These are phyloP conservation scores for Ramalina intermedia DNA, from an alignment of 495 filamentous ascomycete genomes.

Conservation along the genomic window DNA sequence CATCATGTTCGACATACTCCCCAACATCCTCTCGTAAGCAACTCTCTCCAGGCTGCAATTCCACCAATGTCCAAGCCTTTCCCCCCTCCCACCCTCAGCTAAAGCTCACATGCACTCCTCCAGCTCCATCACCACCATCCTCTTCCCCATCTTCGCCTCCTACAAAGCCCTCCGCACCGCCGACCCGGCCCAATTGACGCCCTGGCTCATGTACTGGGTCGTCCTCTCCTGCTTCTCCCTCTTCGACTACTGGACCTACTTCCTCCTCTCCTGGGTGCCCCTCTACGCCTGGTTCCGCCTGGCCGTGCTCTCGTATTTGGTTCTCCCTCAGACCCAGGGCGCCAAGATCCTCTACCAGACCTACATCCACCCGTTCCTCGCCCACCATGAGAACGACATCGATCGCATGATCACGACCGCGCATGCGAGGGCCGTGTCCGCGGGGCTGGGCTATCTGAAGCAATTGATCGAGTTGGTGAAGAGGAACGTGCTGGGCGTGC, in stretches of 20 bases:
- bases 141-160: slow-evolving; percentile 92
- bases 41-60: background rate
- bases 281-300: slow-evolving; percentile 92
- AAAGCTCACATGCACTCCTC: background rate
- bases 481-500: slow-evolving; percentile 55
- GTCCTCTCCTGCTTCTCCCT: slow-evolving; percentile 69
- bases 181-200: slow-evolving; percentile 78
- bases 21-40: slow-evolving; percentile 19
- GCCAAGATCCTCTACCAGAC: slow-evolving; percentile 69
- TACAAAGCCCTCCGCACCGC: slow-evolving; percentile 94
- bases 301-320: slow-evolving; percentile 79
- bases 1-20: slow-evolving; percentile 37
- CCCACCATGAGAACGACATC: slow-evolving; percentile 76
- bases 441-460: slow-evolving; percentile 72
- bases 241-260: slow-evolving; percentile 75
- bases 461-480: slow-evolving; percentile 59
- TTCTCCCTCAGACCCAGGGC: slow-evolving; percentile 92
- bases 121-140: slow-evolving; percentile 69
- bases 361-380: slow-evolving; percentile 78
- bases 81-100: slow-evolving; percentile 1
- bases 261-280: slow-evolving; percentile 78
- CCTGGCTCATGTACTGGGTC: slow-evolving; percentile 99
- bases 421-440: slow-evolving; percentile 65
- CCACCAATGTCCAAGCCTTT: no score
- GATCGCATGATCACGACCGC: slow-evolving; percentile 72